Percentiles rank a stretch among this genome's conserved stretches.
Conservation (phyloP, 2,329 filamentous ascomycete genomes). For the Alternaria conjuncta region DNA sequence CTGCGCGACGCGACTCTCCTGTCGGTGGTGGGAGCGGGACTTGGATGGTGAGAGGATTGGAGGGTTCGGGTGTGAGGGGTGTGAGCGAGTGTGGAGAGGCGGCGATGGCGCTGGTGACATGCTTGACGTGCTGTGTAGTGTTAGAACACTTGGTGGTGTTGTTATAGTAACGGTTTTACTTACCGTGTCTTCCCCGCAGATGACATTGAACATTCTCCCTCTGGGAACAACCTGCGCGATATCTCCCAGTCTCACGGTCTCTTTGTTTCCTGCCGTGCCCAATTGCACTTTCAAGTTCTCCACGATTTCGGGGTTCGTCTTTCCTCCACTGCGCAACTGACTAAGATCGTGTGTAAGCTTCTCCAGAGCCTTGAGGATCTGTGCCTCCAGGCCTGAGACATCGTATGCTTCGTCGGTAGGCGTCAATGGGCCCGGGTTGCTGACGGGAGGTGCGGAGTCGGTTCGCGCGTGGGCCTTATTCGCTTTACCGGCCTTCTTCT, state of each 20-base stretch:
- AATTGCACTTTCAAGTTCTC: slow-evolving; percentile 67
- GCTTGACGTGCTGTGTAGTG: slow-evolving; percentile 59
- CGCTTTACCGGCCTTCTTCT: slow-evolving; percentile 63
- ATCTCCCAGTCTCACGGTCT: slow-evolving; percentile 64
- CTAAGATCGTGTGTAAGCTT: slow-evolving; percentile 66
- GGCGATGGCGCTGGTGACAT: slow-evolving; percentile 61
- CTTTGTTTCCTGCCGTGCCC: slow-evolving; percentile 54
- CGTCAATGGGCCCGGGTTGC: slow-evolving; percentile 33
- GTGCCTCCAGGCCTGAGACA: slow-evolving; percentile 62
- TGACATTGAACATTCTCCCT: slow-evolving; percentile 65
- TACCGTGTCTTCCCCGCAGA: slow-evolving; percentile 70
- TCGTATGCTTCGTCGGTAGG: slow-evolving; percentile 64
- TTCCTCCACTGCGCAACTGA: slow-evolving; percentile 67
- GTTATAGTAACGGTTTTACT: slow-evolving; percentile 26
- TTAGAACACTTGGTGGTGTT: background rate
- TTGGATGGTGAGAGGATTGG: slow-evolving; percentile 59
- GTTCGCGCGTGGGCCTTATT: slow-evolving; percentile 48
- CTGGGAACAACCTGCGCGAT: slow-evolving; percentile 72
- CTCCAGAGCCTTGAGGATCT: slow-evolving; percentile 62
- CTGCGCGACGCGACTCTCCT: slow-evolving; percentile 58
- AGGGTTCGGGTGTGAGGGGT: slow-evolving; percentile 58
- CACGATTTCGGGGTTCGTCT: slow-evolving; percentile 67
- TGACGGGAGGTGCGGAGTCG: slow-evolving; percentile 42
- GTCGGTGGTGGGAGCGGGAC: slow-evolving; percentile 65
- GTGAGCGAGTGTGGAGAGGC: slow-evolving; percentile 57